Conservation (phyloP, 768 basidiomycete species). For the Boletellus ananas region DNA sequence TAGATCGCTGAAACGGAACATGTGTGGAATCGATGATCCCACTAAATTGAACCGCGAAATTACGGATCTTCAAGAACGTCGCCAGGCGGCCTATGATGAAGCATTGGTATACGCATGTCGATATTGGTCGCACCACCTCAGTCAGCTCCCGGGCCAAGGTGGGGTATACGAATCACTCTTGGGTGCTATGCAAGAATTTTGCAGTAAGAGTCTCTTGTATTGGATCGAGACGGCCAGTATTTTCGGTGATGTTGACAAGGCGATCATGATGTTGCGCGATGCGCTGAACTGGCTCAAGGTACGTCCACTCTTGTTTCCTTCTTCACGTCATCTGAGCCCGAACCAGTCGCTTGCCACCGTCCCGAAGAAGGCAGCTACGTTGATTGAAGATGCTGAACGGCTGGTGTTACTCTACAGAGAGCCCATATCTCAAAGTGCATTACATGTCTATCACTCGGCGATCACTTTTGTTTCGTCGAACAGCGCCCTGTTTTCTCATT, state of each 20-base stretch:
- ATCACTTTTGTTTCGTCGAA: not conserved
- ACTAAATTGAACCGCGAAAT: slow-evolving; percentile 12
- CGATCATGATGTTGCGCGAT: slow-evolving; percentile 14
- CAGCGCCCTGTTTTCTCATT: slow-evolving; percentile 6
- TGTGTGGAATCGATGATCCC: slow-evolving; percentile 16
- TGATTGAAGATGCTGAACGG: slow-evolving; percentile 19
- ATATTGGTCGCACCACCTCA: slow-evolving; percentile 17
- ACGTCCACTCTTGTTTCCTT: not conserved
- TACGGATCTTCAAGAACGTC: slow-evolving; percentile 9
- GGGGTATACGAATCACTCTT: slow-evolving; percentile 2
- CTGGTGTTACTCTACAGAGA: slow-evolving; percentile 19
- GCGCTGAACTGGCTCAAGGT: slow-evolving; percentile 16
- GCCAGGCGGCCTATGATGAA: slow-evolving; percentile 6
- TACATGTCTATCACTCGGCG: slow-evolving; percentile 17
- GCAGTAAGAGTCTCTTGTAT: not conserved
- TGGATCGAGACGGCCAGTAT: slow-evolving; percentile 21
- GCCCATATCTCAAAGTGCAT: slow-evolving; percentile 17
- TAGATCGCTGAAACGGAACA: slow-evolving; percentile 9
- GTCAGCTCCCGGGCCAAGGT: too few relatives aligned
- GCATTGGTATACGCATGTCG: slow-evolving; percentile 16
- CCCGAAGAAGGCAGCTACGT: slow-evolving; percentile 3
- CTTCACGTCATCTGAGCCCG: not conserved
- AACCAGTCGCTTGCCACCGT: slow-evolving; percentile 5
- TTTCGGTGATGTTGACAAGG: slow-evolving; percentile 14
- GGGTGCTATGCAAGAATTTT: slow-evolving; percentile 5